These are phyloP conservation scores for Coccomyxa subellipsoidea DNA, from an alignment of 163 green algal species.

Conservation along the genomic window DNA sequence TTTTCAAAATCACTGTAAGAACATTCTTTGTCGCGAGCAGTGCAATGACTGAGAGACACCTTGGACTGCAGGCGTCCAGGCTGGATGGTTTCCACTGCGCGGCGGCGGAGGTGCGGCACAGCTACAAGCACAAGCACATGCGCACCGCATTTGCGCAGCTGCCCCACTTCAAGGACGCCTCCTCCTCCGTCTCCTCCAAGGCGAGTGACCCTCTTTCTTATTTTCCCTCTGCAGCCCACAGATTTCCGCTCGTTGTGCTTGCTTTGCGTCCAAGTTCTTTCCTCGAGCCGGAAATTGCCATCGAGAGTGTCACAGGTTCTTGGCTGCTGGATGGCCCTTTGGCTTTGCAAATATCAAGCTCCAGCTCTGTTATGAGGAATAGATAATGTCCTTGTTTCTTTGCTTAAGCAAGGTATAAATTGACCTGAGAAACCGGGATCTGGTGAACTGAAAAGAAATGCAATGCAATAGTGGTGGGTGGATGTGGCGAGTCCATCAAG, in stretches of 20 bases:
- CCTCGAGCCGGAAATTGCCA: too few species aligned
- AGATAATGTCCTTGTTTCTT: too few species aligned
- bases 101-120: constrained; percentile 27
- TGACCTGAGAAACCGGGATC: too few species aligned
- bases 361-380: too few species aligned
- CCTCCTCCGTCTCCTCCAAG: constrained; percentile 37
- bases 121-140: constrained; percentile 69
- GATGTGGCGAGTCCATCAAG: too few species aligned
- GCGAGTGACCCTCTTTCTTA: neutral
- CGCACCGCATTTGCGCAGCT: constrained; percentile 55
- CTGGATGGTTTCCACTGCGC: constrained; percentile 30
- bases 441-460: too few species aligned
- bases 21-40: neutral
- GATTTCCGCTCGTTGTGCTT: too few species aligned
- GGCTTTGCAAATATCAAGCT: too few species aligned
- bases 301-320: too few species aligned
- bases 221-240: neutral
- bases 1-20: neutral
- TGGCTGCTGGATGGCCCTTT: too few species aligned
- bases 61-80: constrained; percentile 15
- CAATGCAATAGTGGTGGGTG: too few species aligned
- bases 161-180: constrained; percentile 32
- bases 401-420: too few species aligned
- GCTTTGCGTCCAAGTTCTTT: neutral
- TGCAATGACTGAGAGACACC: neutral